Percentiles rank a stretch among this genome's conserved stretches.
These are phyloP conservation scores for Acer negundo DNA, from an alignment of 345 rosid genomes.

Conservation along the genomic window DNA sequence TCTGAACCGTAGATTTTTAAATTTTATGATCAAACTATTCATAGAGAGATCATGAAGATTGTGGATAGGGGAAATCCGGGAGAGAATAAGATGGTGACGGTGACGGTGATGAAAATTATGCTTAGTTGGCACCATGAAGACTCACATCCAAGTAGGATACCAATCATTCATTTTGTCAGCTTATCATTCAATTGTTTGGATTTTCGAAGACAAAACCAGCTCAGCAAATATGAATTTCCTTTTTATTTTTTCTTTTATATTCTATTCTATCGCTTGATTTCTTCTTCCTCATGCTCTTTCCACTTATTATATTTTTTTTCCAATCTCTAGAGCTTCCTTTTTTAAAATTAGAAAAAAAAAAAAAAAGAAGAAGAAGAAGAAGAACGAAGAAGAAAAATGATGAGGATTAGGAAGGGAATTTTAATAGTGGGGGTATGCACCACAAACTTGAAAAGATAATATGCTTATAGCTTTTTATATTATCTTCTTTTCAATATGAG, in stretches of 20 bases:
- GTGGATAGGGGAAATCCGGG: not conserved
- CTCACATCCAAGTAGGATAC: not conserved
- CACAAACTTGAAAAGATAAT: constrained; percentile 13
- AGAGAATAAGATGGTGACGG: not conserved
- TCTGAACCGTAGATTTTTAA: not conserved
- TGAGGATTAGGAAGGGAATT: not conserved
- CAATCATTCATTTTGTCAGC: constrained; percentile 11
- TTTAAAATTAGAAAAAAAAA: too few relatives aligned
- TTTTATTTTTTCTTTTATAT: not conserved
- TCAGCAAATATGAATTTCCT: not conserved
- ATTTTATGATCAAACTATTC: too few relatives aligned
- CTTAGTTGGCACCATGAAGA: not conserved
- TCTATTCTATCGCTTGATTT: not conserved
- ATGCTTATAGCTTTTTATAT: constrained; percentile 16
- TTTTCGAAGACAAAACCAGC: constrained; percentile 13
- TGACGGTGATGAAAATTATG: not conserved
- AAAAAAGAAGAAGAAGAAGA: too few relatives aligned
- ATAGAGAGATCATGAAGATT: not conserved
- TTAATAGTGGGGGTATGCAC: constrained; percentile 11
- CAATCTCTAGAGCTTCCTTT: not conserved
- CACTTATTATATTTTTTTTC: not conserved
- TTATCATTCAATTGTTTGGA: not conserved
- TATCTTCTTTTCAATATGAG: not conserved
- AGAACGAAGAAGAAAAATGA: too few relatives aligned
- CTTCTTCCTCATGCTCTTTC: not conserved